phyloP scores from a whole-genome alignment of 371 early-diverging fungal species.

The Choanephora cucurbitarum region DNA sequence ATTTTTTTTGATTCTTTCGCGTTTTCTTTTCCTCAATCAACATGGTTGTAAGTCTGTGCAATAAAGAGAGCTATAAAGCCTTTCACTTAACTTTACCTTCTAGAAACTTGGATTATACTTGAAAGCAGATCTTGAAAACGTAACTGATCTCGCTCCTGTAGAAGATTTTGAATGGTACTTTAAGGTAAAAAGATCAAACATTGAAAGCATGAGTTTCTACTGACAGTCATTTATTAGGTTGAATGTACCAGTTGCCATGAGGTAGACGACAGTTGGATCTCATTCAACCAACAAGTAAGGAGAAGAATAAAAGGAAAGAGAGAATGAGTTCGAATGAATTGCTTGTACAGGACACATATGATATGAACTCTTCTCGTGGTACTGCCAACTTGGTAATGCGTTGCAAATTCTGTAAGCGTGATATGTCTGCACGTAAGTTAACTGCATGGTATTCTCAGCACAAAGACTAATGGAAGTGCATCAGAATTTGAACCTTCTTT shows the following conservation, averaged over 20 bases:
- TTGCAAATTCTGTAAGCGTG: constrained; percentile 92
- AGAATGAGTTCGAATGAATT: too few species aligned
- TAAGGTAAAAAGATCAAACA: constrained; percentile 47
- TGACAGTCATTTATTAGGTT: constrained; percentile 38
- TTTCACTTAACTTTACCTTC: too few species aligned
- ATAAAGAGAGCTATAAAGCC: too few species aligned
- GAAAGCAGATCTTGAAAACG: constrained; percentile 82
- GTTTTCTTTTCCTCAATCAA: not conserved
- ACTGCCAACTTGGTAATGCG: constrained; percentile 87
- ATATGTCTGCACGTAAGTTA: constrained; percentile 73
- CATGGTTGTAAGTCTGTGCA: constrained; percentile 5
- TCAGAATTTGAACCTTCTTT: constrained; percentile 66
- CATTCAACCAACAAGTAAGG: constrained; percentile 67
- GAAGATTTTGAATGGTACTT: constrained; percentile 76
- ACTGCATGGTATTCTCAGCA: too few species aligned
- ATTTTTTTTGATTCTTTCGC: too few species aligned
- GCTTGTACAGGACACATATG: constrained; percentile 29
- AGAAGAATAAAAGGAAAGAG: not conserved
- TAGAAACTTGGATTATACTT: constrained; percentile 63
- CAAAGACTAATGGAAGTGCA: too few species aligned
- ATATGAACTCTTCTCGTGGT: constrained; percentile 67
- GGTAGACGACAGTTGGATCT: constrained; percentile 71
- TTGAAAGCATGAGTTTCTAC: not conserved
- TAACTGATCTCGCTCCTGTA: constrained; percentile 70
- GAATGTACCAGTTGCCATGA: constrained; percentile 86